A percentile compares a stretch with the other conserved stretches of the same genome.
Evolutionary conservation across 805 yeast genomes (phyloP).

Genomic region (Candida cerambycidarum): DNA sequence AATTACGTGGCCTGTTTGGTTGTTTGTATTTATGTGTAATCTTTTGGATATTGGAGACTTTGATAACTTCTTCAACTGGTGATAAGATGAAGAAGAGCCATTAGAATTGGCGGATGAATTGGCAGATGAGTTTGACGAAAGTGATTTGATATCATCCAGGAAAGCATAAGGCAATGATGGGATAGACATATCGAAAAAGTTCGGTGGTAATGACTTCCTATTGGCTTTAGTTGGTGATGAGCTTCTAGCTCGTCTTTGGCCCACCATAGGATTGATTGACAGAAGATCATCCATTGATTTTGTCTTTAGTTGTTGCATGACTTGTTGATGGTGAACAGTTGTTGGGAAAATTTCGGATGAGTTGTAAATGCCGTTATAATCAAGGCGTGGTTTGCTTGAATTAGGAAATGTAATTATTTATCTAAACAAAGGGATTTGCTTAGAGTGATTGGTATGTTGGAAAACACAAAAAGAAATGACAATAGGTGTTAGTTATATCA

Average conservation of each 20-base stretch:
- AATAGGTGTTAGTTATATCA: neutral
- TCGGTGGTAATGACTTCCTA: constrained; percentile 24
- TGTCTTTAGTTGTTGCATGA: neutral
- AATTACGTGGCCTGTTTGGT: constrained; percentile 27
- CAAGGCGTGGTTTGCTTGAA: neutral
- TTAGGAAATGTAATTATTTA: constrained; percentile 7
- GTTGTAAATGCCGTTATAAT: neutral
- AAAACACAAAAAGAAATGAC: constrained; percentile 2
- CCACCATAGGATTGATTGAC: neutral
- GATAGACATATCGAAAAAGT: constrained; percentile 20
- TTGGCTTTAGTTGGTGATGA: constrained; percentile 32
- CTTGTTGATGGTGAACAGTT: too few relatives aligned
- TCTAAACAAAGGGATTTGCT: neutral
- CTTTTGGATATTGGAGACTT: constrained; percentile 36
- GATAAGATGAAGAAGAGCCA: constrained; percentile 7
- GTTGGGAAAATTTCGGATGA: too few relatives aligned
- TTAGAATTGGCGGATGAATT: constrained; percentile 14
- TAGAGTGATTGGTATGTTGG: neutral
- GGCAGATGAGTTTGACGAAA: constrained; percentile 23
- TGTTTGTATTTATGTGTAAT: constrained; percentile 32
- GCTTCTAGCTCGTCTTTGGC: constrained; percentile 30
- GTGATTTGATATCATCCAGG: constrained; percentile 26
- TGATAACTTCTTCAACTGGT: constrained; percentile 22
- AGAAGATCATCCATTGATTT: constrained; percentile 11
- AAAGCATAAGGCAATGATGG: constrained; percentile 20